Percentiles rank a stretch among this genome's conserved stretches.
Evolutionary conservation across 495 filamentous ascomycete genomes (phyloP).

Genomic region (Aspergillus ellipticus): DNA sequence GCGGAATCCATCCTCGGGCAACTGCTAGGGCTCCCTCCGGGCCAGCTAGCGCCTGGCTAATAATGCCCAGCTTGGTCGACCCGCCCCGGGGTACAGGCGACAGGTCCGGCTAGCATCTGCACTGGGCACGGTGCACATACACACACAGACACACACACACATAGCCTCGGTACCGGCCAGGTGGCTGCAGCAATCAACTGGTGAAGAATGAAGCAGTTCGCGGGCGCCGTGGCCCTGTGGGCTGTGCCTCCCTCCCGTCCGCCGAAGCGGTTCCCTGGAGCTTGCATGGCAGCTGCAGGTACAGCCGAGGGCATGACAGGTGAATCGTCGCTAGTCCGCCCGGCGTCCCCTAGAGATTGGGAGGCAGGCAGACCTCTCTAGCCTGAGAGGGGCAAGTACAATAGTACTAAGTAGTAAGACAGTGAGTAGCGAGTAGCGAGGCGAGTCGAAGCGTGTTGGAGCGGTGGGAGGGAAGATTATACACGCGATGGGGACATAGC

Average conservation of each 20-base stretch:
- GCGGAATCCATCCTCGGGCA: too few species aligned
- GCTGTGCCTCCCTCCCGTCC: background rate
- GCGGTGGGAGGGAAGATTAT: background rate
- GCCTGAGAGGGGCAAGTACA: too few species aligned
- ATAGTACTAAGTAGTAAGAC: too few species aligned
- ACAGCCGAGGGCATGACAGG: slow-evolving; percentile 9
- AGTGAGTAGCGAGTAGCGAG: too few species aligned
- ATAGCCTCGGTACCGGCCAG: too few species aligned
- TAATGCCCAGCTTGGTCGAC: background rate
- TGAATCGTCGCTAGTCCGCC: background rate
- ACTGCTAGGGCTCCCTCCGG: background rate
- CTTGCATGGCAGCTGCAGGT: slow-evolving; percentile 22
- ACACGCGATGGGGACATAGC: background rate
- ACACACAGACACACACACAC: too few species aligned
- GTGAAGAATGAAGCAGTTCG: background rate
- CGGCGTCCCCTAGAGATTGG: too few species aligned
- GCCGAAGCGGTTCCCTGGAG: background rate
- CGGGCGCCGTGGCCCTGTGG: background rate
- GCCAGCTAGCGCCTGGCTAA: background rate
- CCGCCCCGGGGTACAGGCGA: background rate
- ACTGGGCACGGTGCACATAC: background rate
- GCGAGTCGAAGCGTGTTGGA: too few species aligned
- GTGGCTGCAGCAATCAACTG: background rate
- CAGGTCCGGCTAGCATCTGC: background rate
- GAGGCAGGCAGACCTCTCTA: too few species aligned